Evolutionary conservation across 176 grass and related monocot genomes (phyloP), one percentile per base, ranked within the genome.

Genomic region (Bolboschoenus planiculmis): DNA sequence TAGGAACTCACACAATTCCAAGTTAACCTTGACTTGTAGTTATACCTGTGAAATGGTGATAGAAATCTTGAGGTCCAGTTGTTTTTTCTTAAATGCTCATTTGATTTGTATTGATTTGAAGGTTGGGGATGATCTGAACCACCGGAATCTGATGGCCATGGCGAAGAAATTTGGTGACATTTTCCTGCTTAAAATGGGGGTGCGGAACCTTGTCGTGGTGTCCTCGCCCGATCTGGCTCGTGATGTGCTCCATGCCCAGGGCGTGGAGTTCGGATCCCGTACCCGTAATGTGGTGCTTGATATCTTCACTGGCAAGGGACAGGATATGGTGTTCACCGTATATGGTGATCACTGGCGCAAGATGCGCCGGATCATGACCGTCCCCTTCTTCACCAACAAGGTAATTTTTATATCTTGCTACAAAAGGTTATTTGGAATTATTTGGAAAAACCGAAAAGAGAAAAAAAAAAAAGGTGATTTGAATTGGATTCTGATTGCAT

Each of bases 361-460:
- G 94, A 97, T 97, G 94, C 89, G 94, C 1, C 83, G 94, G n/a
- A 97, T 97, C 91, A 93, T 97, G 94, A 97, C 94, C 3, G 94
- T 97, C 0, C 94, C 94, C 53, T 97, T 97, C 87, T 97, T 97
- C 85, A 97, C 94, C 78, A 91, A 80, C 78, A 97, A 97, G 94
- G 91, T 90, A 4, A n/a, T 16, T 29, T n/a, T 20, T 24, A 3
- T 27, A 29, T 62, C 58, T 61, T 82, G 24, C 26, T 54, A 16
- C 63, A 11, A 44, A 75, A 27, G 71, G 9, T 40, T 21, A 56
- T 31, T 24, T 79, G 27, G 34, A 56, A 54, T 33, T 55, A 35
- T 37, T 21, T 23, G 1, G 2, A 13, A 44, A 24, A 46, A 73
- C 27, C 27, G 14, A 72, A 44, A 27, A 73, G 21, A 7, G 11